Base-by-base conservation (phyloP, 2,329 filamentous ascomycete species). In the Pseudomassariella vexata region DNA sequence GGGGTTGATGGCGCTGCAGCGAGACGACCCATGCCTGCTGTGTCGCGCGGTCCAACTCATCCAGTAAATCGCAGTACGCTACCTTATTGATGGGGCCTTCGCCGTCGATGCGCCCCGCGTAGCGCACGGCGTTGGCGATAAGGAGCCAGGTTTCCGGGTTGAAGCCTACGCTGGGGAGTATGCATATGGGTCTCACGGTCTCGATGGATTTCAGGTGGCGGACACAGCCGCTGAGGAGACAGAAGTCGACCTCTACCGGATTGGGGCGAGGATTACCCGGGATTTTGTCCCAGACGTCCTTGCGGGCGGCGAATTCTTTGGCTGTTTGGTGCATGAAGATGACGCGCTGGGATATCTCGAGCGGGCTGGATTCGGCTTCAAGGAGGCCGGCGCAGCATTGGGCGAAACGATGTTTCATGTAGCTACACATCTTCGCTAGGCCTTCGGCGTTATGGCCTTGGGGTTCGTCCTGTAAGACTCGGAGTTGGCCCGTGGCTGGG, bases 251-350 rank as follows among this genome's bases (percentile, higher is more conserved):
- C 26, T 53, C 49, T 4, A 47, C 29, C 14, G 41, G 34, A 14
- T 45, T 34, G 5, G 45, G 22, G 6, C 38, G 45, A 5, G 34
- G 37, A 10, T 43, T 39, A 12, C 45, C 45, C 0, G 46, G 44
- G 4, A 56, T 34, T 6, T 39, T 40, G 7, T 45, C 28, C 53
- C 53, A 56, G 22, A 55, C 44, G 30, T 56, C 52, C 18, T 39
- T 42, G 19, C 52, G 46, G 2, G 40, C 46, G 10, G 49, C 49
- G 45, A 47, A 55, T 37, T 56, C 53, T 28, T 56, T 56, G 3
- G 48, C 47, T 5, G 53, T 56, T 29, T 53, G 50, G 28, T 55
- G 48, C 9, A 48, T 47, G 35, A 56, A 56, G 18, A 53, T 46
- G 6, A 56, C 48, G 10, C 52, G 48, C 15, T 51, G 46, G 8